Conservation (phyloP, 2,329 filamentous ascomycete species). For the Cladobotryum mycophilum region DNA sequence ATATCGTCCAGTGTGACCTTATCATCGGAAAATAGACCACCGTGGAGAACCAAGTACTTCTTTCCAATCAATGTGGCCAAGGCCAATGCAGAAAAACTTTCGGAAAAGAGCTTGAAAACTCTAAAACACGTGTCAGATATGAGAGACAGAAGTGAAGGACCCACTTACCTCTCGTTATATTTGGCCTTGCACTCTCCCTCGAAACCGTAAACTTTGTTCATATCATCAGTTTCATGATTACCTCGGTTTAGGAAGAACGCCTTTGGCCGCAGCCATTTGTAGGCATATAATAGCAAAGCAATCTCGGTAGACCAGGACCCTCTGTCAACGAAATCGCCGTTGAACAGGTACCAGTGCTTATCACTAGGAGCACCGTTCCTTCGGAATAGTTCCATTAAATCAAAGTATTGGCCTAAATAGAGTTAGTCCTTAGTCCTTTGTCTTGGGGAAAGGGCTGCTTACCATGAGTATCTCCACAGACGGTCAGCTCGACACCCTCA, state of each 20-base stretch:
- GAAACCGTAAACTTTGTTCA: constrained; percentile 98
- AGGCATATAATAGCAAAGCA: constrained; percentile 84
- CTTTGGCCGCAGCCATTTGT: constrained; percentile 89
- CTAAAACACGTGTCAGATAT: constrained; percentile 31
- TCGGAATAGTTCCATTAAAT: constrained; percentile 92
- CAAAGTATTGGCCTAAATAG: constrained; percentile 80
- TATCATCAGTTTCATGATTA: constrained; percentile 98
- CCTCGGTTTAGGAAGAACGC: constrained; percentile 94
- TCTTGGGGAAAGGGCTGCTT: constrained; percentile 23
- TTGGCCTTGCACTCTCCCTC: constrained; percentile 98
- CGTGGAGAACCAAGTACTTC: constrained; percentile 89
- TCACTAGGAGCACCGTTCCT: constrained; percentile 80
- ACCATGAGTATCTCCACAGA: constrained; percentile 97
- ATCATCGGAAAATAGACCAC: constrained; percentile 93
- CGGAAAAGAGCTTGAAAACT: constrained; percentile 94
- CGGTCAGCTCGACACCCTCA: constrained; percentile 72
- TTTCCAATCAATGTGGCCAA: constrained; percentile 85
- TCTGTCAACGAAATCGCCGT: constrained; percentile 96
- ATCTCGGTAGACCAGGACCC: constrained; percentile 99
- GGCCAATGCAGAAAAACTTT: constrained; percentile 91
- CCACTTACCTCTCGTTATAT: constrained; percentile 72
- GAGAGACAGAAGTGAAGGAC: neutral
- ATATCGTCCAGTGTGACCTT: constrained; percentile 89
- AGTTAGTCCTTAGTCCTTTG: neutral
- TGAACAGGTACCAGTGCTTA: constrained; percentile 92